Percentiles rank a stretch among this genome's conserved stretches.
Evolutionary conservation across 768 basidiomycete genomes (phyloP).

Genomic region (Russula dissimulans): DNA sequence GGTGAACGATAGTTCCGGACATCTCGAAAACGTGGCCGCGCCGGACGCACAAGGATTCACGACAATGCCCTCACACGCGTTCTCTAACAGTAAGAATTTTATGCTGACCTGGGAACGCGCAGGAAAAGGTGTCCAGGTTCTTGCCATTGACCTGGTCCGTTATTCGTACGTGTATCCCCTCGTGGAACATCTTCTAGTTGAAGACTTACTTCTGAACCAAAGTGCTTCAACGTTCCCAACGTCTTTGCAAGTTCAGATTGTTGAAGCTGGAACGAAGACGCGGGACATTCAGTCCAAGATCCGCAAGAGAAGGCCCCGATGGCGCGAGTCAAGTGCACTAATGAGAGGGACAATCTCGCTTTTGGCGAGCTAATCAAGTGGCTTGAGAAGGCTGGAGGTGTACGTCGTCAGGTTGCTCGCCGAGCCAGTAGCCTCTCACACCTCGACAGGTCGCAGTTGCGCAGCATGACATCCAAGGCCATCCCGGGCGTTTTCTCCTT

Average conservation of each 20-base stretch:
- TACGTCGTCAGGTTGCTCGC: background rate
- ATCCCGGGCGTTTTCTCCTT: background rate
- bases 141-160: background rate
- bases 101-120: no score
- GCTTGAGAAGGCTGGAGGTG: background rate
- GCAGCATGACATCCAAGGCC: background rate
- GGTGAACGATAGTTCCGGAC: no score
- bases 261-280: background rate
- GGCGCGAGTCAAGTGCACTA: background rate
- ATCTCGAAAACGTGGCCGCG: no score
- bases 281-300: conserved; percentile 1
- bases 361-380: background rate
- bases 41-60: no score
- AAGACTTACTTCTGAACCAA: background rate
- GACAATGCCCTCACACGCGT: no score
- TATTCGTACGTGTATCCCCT: background rate
- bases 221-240: background rate
- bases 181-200: background rate
- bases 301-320: background rate
- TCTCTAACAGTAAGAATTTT: no score
- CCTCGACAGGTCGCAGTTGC: background rate
- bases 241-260: background rate
- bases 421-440: background rate
- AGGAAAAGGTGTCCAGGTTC: background rate
- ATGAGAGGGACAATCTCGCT: background rate